Base-by-base conservation (phyloP, 2,329 filamentous ascomycete genomes). In the Septoria petroselini region DNA sequence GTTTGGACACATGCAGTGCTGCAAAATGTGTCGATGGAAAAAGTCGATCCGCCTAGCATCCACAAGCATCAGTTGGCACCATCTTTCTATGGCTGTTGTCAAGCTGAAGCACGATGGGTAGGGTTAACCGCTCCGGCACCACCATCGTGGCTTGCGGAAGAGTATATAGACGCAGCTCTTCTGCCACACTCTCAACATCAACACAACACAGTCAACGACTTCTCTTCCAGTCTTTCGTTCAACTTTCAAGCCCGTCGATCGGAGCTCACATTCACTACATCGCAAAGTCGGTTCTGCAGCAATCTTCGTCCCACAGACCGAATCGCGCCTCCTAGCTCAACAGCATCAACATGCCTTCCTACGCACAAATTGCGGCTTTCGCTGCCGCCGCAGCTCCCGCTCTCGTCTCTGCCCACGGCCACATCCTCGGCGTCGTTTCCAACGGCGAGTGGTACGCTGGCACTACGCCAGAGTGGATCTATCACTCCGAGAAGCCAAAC, bases 401-500 rank as follows among this genome's bases (percentile, higher is more conserved):
- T 56, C 65, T 67, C 33, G 71, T 69, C 48, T 62, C 69, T 42
- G 73, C 72, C 42, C 74, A 77, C 63, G 74, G 74, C 29, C 68
- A 64, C 39, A 69, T 75, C 42, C 64, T 58, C 4, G 68, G 70
- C 52, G 65, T 76, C 44, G 68, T 72, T 45, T 70, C 75, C 43
- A 72, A 75, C 55, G 76, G 75, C 42, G 62, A 65, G n/a, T 73
- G 68, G 57, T 74, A 73, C 60, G 58, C 67, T 46, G 70, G 72
- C 51, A 70, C 70, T 70, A 53, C 67, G 58, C 64, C 70, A 66
- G 15, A 54, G 46, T 71, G 69, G 15, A 73, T 77, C 41, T 82
- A 70, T 61, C 81, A 78, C 21, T 78, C 72, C 57, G 81, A 78
- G 7, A 82, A 78, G 3, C 75, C 74, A 1, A 74, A 71, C 38